These are phyloP conservation scores for Odontarrhena argentea DNA, from an alignment of 345 rosid genomes.

Conservation along the genomic window DNA sequence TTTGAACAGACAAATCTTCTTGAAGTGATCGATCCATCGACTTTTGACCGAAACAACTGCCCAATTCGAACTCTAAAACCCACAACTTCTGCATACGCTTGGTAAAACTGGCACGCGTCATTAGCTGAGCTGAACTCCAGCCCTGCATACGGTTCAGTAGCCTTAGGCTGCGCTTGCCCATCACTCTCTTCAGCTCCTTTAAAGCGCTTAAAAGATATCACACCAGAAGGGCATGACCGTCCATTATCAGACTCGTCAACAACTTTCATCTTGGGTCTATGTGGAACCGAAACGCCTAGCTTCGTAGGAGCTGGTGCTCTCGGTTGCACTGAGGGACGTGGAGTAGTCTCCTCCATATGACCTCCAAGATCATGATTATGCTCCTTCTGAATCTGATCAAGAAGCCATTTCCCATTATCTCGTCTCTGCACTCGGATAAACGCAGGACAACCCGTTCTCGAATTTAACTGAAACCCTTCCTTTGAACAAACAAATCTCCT, in stretches of 20 bases:
- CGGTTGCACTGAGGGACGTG: slow-evolving; percentile 37
- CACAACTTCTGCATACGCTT: slow-evolving; percentile 60
- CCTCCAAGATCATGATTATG: slow-evolving; percentile 81
- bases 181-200: slow-evolving; percentile 54
- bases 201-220: slow-evolving; percentile 57
- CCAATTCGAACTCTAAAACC: slow-evolving; percentile 88
- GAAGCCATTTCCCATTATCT: slow-evolving; percentile 85
- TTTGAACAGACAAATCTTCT: slow-evolving; percentile 89
- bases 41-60: slow-evolving; percentile 85
- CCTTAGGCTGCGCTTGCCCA: slow-evolving; percentile 26
- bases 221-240: slow-evolving; percentile 51
- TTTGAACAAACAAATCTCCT: slow-evolving; percentile 83
- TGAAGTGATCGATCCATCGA: slow-evolving; percentile 82
- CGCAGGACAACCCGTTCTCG: slow-evolving; percentile 89
- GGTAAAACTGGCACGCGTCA: slow-evolving; percentile 74
- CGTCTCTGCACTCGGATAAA: slow-evolving; percentile 72
- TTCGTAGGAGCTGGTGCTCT: slow-evolving; percentile 46
- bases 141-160: slow-evolving; percentile 62
- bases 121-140: slow-evolving; percentile 71
- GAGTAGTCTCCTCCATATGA: slow-evolving; percentile 39
- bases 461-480: slow-evolving; percentile 85
- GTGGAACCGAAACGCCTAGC: slow-evolving; percentile 46
- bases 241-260: slow-evolving; percentile 52
- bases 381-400: slow-evolving; percentile 79
- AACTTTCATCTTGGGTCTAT: slow-evolving; percentile 55